A percentile compares a stretch with the other conserved stretches of the same genome.
Evolutionary conservation across 176 grass and related monocot genomes (phyloP).

Genomic region (Eleusine indica): DNA sequence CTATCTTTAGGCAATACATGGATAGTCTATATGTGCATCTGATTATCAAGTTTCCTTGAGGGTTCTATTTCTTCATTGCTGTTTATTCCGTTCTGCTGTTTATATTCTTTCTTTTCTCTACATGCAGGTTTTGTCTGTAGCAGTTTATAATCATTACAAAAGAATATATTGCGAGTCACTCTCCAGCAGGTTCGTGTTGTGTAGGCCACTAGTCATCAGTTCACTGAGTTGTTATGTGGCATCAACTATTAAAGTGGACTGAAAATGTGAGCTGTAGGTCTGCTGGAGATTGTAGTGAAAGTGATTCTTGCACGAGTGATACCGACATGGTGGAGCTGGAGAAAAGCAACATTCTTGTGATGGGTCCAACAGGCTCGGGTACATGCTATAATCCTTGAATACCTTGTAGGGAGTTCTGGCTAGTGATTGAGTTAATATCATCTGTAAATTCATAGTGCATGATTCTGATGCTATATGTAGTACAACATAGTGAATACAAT

Average conservation of each 20-base stretch:
- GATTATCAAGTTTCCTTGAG: neutral
- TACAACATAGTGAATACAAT: neutral
- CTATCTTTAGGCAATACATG: neutral
- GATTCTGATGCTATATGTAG: constrained; percentile 4
- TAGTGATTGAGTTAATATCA: neutral
- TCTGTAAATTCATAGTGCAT: neutral
- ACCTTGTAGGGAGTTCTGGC: neutral
- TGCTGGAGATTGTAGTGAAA: constrained; percentile 38
- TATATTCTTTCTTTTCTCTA: neutral
- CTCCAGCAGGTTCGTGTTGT: constrained; percentile 46
- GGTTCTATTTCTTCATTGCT: neutral
- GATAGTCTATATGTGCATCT: neutral
- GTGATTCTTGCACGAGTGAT: constrained; percentile 32
- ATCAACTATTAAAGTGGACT: constrained; percentile 18
- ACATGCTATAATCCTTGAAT: constrained; percentile 23
- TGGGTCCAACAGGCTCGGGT: constrained; percentile 78
- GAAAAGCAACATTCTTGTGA: constrained; percentile 81
- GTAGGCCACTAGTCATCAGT: neutral
- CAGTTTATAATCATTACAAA: constrained; percentile 82
- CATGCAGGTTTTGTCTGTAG: constrained; percentile 67
- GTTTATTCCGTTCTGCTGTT: neutral
- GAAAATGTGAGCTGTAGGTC: constrained; percentile 47
- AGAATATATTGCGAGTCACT: constrained; percentile 52
- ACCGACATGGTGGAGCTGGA: constrained; percentile 65
- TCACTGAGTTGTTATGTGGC: constrained; percentile 2